A percentile compares a stretch with the other conserved stretches of the same genome.
Conservation (phyloP, 192 early-diverging fungal species). For the Linnemannia exigua region DNA sequence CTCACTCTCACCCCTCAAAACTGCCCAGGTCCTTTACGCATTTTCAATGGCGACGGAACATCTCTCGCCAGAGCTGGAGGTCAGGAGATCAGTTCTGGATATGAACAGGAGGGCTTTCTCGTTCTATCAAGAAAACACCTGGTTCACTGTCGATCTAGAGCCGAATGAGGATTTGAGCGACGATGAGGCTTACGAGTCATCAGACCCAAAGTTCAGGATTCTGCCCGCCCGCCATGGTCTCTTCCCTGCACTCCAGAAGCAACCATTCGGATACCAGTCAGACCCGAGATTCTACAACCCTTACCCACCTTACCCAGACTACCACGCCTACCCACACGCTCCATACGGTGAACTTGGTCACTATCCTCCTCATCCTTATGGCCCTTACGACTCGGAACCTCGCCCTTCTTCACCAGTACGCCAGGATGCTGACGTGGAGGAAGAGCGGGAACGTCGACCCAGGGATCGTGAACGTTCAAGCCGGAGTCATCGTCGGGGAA, state of each 20-base stretch:
- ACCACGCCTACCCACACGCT: conserved; percentile 25
- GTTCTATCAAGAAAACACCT: conserved; percentile 56
- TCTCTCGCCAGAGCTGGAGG: conserved; percentile 36
- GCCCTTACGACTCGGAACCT: neutral
- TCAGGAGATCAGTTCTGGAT: conserved; percentile 40
- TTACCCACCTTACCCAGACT: conserved; percentile 23
- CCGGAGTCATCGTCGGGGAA: conserved; percentile 16
- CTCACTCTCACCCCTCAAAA: conserved; percentile 52
- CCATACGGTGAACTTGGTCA: neutral
- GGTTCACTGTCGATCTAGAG: conserved; percentile 52
- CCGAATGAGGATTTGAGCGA: conserved; percentile 18
- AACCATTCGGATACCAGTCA: neutral
- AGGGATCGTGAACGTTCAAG: conserved; percentile 24
- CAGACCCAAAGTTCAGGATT: conserved; percentile 36
- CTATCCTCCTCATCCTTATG: neutral
- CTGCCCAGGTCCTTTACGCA: conserved; percentile 51
- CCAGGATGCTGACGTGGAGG: neutral
- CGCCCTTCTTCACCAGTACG: neutral
- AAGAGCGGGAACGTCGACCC: neutral
- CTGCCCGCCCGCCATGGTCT: conserved; percentile 41
- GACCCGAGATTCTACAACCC: neutral
- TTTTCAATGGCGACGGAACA: conserved; percentile 51
- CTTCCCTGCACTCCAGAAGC: conserved; percentile 42
- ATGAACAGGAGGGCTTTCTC: conserved; percentile 50
- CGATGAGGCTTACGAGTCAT: conserved; percentile 29